These are phyloP conservation scores for Colletotrichum lindemuthianum DNA, from an alignment of 2,329 filamentous ascomycete genomes.

Conservation along the genomic window DNA sequence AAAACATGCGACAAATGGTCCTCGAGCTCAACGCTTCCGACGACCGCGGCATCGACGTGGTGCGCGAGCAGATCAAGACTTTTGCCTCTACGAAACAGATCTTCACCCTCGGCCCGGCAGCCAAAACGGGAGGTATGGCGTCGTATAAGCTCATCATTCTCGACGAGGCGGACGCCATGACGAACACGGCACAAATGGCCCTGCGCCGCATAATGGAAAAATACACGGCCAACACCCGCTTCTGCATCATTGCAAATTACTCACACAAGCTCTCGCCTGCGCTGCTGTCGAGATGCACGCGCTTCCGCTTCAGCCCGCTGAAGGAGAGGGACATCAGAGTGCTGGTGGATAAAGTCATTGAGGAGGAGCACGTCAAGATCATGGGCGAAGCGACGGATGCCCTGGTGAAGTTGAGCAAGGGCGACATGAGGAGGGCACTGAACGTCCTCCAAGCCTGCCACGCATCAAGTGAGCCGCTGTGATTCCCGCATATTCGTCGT, in stretches of 20 bases:
- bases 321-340: constrained; percentile 87
- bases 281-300: constrained; percentile 89
- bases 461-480: constrained; percentile 75
- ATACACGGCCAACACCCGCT: constrained; percentile 96
- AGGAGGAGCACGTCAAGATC: constrained; percentile 88
- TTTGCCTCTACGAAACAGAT: constrained; percentile 99
- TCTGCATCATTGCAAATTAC: constrained; percentile 99
- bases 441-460: constrained; percentile 98
- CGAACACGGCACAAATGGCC: constrained; percentile 98
- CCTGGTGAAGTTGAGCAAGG: constrained; percentile 87
- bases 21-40: constrained; percentile 97
- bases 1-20: constrained; percentile 98
- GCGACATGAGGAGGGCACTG: constrained; percentile 93
- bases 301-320: constrained; percentile 93
- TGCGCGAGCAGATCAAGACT: constrained; percentile 98
- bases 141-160: constrained; percentile 96
- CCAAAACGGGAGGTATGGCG: constrained; percentile 65
- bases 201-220: constrained; percentile 98
- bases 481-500: constrained; percentile 37
- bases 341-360: constrained; percentile 89
- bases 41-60: constrained; percentile 96
- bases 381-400: constrained; percentile 82
- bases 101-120: constrained; percentile 73
- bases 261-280: constrained; percentile 97
- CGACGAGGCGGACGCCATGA: constrained; percentile 99